Evolutionary conservation across 176 grass and related monocot genomes (phyloP).

Genomic region (Saccharum officinarum): DNA sequence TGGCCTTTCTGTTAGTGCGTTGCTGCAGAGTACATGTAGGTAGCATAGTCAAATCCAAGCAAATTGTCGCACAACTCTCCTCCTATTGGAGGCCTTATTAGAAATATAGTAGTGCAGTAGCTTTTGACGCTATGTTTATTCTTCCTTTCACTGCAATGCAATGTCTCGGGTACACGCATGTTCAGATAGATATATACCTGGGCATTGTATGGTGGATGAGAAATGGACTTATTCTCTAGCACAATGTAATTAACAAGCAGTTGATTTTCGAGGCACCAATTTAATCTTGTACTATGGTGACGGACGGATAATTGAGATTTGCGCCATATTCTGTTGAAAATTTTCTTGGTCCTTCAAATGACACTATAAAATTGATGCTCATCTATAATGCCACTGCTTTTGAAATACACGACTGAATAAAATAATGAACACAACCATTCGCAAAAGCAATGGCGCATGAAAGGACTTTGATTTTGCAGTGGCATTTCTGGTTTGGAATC

Average conservation of each 20-base stretch:
- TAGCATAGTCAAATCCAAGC: conserved; percentile 34
- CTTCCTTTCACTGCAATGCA: conserved; percentile 20
- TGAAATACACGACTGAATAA: background rate
- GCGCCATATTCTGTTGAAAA: background rate
- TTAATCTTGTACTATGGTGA: background rate
- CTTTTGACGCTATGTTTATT: conserved; percentile 17
- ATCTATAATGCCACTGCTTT: background rate
- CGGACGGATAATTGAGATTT: background rate
- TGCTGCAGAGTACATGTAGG: background rate
- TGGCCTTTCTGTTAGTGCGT: conserved; percentile 34
- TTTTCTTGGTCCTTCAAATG: background rate
- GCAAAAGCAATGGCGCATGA: background rate
- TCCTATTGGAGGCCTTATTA: background rate
- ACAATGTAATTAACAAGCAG: background rate
- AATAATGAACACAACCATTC: background rate
- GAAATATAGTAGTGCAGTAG: background rate
- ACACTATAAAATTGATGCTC: background rate
- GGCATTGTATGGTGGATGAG: background rate
- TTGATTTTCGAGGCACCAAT: background rate
- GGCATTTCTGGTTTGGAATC: background rate
- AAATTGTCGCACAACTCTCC: background rate
- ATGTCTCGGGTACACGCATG: background rate
- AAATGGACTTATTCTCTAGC: background rate
- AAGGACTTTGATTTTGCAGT: background rate
- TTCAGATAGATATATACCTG: conserved; percentile 2